Evolutionary conservation across 257 asterid species (phyloP), one percentile per base, ranked within the genome.

Genomic region (Euphrasia confusa): DNA sequence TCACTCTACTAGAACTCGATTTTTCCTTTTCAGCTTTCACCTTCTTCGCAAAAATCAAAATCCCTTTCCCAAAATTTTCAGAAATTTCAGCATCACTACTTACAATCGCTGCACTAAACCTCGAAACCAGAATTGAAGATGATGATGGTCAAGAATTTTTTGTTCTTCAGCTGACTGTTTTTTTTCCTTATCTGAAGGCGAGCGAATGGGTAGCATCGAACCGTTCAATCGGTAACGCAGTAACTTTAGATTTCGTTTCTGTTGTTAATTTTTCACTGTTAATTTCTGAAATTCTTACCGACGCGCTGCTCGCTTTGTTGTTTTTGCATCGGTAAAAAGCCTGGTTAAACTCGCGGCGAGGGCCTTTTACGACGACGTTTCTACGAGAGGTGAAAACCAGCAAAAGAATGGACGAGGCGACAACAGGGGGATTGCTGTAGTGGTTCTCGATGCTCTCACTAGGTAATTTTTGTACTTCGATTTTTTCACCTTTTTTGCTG

Each of bases 271-370:
- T 53, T 52, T 50, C 26, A 11, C 30, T 54, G 53, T 54, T 48
- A 15, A 32, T 48, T 9, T 28, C 4, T 49, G 58, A 55, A 50
- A 53, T 7, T 30, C 15, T 70, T 35, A 24, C 42, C 47, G 45
- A 53, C 58, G 7, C 69, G 55, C 9, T 58, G 44, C 9, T 32
- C 7, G 10, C 40, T 35, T 35, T 52, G 61, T 10, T 13, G 17
- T 54, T 68, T 68, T 14, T 42, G 0, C 42, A 12, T 4, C 26
- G 60, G 27, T 44, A 3, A 44, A 21, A 58, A 18, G 96, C 48
- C 74, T 93, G 92, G 99, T 93, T 76, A 93, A 83, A 78, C 86
- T 87, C 11, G 91, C 90, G 50, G 97, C 95, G 7, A 81, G 97
- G 81, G 99, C 99, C 4, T 93, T 93, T 56, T 93, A 93, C 57